Conservation (phyloP, 306 rosid genomes). For the Dryas octopetala region DNA sequence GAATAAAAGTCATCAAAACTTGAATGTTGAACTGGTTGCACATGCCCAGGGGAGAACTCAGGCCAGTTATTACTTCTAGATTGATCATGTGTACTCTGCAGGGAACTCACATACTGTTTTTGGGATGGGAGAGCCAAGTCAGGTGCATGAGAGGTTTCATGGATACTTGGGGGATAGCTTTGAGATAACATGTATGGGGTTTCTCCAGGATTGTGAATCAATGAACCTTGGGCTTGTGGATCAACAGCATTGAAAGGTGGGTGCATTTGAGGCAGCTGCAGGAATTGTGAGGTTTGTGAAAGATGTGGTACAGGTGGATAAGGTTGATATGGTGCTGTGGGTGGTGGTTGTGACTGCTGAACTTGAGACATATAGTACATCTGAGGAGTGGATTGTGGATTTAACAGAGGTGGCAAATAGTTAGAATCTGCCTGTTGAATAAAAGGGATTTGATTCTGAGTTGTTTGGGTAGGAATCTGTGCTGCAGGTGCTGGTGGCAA, state of each 20-base stretch:
- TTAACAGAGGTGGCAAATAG: constrained; percentile 21
- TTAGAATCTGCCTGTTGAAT: constrained; percentile 18
- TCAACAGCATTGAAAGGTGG: constrained; percentile 12
- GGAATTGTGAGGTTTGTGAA: constrained; percentile 23
- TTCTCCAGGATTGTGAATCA: constrained; percentile 15
- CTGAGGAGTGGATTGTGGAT: constrained; percentile 28
- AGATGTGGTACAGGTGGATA: constrained; percentile 20
- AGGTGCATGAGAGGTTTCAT: constrained; percentile 13
- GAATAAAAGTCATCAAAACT: constrained; percentile 19
- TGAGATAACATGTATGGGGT: constrained; percentile 17
- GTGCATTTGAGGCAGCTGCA: constrained; percentile 14
- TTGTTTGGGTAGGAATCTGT: constrained; percentile 17
- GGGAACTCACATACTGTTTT: constrained; percentile 24
- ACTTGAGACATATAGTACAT: constrained; percentile 19
- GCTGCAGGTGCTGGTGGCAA: constrained; percentile 11
- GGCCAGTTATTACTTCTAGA: constrained; percentile 15
- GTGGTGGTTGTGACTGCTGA: constrained; percentile 21
- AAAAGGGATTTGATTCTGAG: constrained; percentile 21
- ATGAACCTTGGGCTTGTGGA: constrained; percentile 16
- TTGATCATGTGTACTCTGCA: constrained; percentile 15
- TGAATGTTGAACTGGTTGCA: constrained; percentile 27
- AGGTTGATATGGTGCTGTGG: constrained; percentile 18
- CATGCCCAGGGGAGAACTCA: constrained; percentile 18
- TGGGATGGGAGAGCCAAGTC: constrained; percentile 15
- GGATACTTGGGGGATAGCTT: constrained; percentile 29